Conservation (phyloP, 257 asterid genomes). For the Solanum ahanhuiri region DNA sequence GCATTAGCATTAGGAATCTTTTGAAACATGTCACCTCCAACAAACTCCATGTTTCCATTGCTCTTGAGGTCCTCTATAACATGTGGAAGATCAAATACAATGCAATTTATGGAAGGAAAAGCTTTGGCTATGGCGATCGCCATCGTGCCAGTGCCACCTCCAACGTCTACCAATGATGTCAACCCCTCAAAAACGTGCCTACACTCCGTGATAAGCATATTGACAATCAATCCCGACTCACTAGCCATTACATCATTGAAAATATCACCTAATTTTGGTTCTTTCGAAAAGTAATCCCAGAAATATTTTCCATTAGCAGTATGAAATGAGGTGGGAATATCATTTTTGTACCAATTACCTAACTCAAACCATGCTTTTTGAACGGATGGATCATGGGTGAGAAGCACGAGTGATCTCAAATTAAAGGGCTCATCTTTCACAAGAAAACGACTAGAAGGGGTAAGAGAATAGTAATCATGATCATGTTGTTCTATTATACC, state of each 20-base stretch:
- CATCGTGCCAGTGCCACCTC: neutral
- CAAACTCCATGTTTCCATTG: neutral
- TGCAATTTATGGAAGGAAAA: neutral
- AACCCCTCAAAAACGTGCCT: neutral
- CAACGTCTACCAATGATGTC: neutral
- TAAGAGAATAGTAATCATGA: slow-evolving; percentile 5
- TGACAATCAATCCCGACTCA: neutral
- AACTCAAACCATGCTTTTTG: neutral
- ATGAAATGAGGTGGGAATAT: neutral
- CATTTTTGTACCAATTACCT: neutral
- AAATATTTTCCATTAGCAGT: neutral
- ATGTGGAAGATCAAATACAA: neutral
- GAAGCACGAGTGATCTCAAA: neutral
- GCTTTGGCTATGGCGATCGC: neutral
- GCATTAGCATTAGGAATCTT: neutral
- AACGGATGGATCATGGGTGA: neutral
- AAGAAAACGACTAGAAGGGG: neutral
- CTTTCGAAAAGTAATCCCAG: neutral
- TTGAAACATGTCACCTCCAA: neutral
- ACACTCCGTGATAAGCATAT: neutral
- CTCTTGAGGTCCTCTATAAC: neutral
- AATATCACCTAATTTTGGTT: neutral
- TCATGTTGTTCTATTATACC: neutral
- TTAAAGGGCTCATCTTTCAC: neutral
- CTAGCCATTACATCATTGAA: neutral